A percentile compares a stretch with the other conserved stretches of the same genome.
phyloP scores from a whole-genome alignment of 1,139 yeast genomes.

The Wickerhamomyces sp. region DNA sequence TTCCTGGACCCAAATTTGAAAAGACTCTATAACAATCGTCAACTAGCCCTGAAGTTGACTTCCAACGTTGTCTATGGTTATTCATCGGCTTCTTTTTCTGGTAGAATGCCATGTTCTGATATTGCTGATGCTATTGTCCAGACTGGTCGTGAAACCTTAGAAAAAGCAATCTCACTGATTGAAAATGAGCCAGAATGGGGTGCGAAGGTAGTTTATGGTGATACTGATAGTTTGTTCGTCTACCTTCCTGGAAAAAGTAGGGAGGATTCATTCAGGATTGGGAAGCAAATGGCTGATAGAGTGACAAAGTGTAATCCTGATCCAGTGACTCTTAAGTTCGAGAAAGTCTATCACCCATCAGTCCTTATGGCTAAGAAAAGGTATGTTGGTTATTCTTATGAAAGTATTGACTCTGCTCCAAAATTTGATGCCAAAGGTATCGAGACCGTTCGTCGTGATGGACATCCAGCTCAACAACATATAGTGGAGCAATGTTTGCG shows the following conservation, averaged over 20 bases:
- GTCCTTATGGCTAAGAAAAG: constrained; percentile 80
- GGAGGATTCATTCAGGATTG: constrained; percentile 72
- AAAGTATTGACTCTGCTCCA: constrained; percentile 44
- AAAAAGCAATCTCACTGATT: constrained; percentile 63
- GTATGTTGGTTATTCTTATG: constrained; percentile 83
- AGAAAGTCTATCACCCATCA: constrained; percentile 87
- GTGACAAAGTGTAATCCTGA: constrained; percentile 70
- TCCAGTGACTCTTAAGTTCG: constrained; percentile 82
- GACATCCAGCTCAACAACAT: constrained; percentile 87
- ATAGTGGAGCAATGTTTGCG: constrained; percentile 68
- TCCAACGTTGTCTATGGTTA: constrained; percentile 97
- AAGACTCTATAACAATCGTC: constrained; percentile 68
- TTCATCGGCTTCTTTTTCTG: constrained; percentile 90
- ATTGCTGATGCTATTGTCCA: constrained; percentile 93
- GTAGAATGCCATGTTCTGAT: constrained; percentile 95
- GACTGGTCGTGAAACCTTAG: constrained; percentile 80
- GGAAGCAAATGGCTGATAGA: constrained; percentile 58
- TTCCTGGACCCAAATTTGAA: constrained; percentile 38
- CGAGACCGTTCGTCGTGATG: constrained; percentile 91
- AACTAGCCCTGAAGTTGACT: constrained; percentile 78
- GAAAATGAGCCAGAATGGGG: constrained; percentile 62
- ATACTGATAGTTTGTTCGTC: constrained; percentile 89
- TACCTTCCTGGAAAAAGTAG: constrained; percentile 79
- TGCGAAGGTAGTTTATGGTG: constrained; percentile 94
- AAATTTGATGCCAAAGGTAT: constrained; percentile 93